Percentiles rank a stretch among this genome's conserved stretches.
Conservation (phyloP, 2,329 filamentous ascomycete species). For the Pochonia chlamydosporia region DNA sequence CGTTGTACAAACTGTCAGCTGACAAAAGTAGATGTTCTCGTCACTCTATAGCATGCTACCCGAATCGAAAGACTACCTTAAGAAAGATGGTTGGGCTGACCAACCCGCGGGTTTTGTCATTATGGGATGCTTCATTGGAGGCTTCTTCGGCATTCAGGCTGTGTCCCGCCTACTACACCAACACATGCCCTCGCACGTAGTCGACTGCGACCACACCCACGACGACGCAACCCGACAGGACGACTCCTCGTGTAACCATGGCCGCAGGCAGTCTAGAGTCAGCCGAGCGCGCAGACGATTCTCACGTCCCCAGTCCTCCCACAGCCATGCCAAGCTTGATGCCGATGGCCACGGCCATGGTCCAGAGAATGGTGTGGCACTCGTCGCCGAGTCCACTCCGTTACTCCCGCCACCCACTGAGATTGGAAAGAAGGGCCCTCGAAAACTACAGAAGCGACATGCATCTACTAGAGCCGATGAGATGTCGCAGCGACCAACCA, state of each 20-base stretch:
- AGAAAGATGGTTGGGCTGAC: constrained; percentile 60
- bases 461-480: constrained; percentile 23
- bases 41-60: constrained; percentile 91
- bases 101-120: constrained; percentile 62
- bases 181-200: constrained; percentile 71
- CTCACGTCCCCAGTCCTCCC: constrained; percentile 19
- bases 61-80: constrained; percentile 73
- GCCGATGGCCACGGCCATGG: constrained; percentile 3
- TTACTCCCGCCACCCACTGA: constrained; percentile 28
- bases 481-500: constrained; percentile 19
- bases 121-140: constrained; percentile 63
- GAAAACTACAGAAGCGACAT: constrained; percentile 20
- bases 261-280: constrained; percentile 22
- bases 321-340: constrained; percentile 5
- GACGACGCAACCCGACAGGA: constrained; percentile 40
- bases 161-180: constrained; percentile 68
- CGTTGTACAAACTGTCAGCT: neutral
- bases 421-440: constrained; percentile 19
- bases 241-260: constrained; percentile 15
- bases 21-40: constrained; percentile 67
- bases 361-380: constrained; percentile 9
- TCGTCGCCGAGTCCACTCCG: constrained; percentile 41
- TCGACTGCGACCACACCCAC: constrained; percentile 74
- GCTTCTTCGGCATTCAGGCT: constrained; percentile 70
- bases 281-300: constrained; percentile 25